Base-by-base conservation (phyloP, 768 basidiomycete species). In the Lentinula guzmanii region DNA sequence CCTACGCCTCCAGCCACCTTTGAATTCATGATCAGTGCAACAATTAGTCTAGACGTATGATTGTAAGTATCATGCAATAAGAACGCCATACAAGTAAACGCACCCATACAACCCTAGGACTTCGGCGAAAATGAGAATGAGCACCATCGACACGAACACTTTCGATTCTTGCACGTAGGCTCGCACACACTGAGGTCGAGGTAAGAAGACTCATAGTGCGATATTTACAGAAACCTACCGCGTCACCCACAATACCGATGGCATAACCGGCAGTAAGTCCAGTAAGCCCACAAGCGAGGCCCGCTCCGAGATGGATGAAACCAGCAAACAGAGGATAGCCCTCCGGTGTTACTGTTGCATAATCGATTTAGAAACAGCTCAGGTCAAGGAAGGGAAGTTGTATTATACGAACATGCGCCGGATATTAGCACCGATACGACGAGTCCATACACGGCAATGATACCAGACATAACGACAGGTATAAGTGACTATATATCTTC, bases 401-500 rank as follows among this genome's bases (percentile, higher is more conserved):
- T 53, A 21, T n/a, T 11, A 55, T 57, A 76, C 81, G 64, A 65
- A 81, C 78, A 61, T 64, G 75, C 69, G 61, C 92, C 92, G 16
- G 90, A 82, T 63, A 97, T 97, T 61, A 98, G 83, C 34, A 98
- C 95, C 3, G 93, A 91, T 13, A 98, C 95, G 8, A 98, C 96
- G 45, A 98, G 82, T 7, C 95, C 95, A 70, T 98, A 98, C 41
- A 98, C 95, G 34, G 95, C 95, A 66, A 97, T 95, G 73, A 97
- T 97, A 76, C 95, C 95, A 61, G 93, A 91, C 95, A 98, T 97
- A 73, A 98, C 94, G 39, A 97, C 95, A 4, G 95, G 95, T 65
- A 98, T 94, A 58, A 97, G 81, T 15, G 93, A 95, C 93, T 95
- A 31, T 11, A 64, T 16, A 37, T 16, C 41, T 24, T 33, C 35